Base-by-base conservation (phyloP, 805 yeast genomes). In the Spathaspora girioi region DNA sequence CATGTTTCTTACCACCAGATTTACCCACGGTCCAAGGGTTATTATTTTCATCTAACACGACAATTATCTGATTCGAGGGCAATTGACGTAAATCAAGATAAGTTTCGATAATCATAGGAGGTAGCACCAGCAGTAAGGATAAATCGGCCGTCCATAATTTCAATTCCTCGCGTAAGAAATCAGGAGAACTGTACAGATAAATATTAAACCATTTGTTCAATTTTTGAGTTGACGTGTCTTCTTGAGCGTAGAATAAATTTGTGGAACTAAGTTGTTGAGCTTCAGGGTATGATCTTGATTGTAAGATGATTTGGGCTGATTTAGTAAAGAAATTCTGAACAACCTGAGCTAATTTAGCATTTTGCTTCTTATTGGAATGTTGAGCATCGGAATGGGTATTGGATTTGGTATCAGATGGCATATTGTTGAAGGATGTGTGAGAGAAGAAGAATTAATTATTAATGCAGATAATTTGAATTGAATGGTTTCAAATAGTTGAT, bases 31-130 rank as follows among this genome's bases (percentile, higher is more conserved):
- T 71, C 79, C 86, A 83, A 12, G 77, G 61, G 55, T 75, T 74
- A 20, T 77, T 79, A 7, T 76, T 75, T 3, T 75, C 77, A 57
- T 86, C 92, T 27, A 72, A 72, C 40, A 88, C 65, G 32, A 83
- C 78, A 29, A 88, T 74, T 18, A 82, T 73, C 55, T 86, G 89
- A 42, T 80, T 78, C 1, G 82, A 66, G 6, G 78, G 68, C 46
- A 87, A 64, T 19, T 71, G 76, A 19, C 88, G 70, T 50, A 89
- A 72, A 62, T 89, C 96, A 51, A 90, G 71, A 57, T 78, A 87
- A 0, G 94, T 84, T 65, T 94, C 99, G 23, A 94, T 77, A 14
- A 94, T 88, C 65, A 94, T 75, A 1, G 97, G 97, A 1, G 96
- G 89, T 14, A 84, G 17, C 17, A 35, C 15, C 65, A n/a, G 59